These are phyloP conservation scores for Myrica gale DNA, from an alignment of 306 rosid species.

Conservation along the genomic window DNA sequence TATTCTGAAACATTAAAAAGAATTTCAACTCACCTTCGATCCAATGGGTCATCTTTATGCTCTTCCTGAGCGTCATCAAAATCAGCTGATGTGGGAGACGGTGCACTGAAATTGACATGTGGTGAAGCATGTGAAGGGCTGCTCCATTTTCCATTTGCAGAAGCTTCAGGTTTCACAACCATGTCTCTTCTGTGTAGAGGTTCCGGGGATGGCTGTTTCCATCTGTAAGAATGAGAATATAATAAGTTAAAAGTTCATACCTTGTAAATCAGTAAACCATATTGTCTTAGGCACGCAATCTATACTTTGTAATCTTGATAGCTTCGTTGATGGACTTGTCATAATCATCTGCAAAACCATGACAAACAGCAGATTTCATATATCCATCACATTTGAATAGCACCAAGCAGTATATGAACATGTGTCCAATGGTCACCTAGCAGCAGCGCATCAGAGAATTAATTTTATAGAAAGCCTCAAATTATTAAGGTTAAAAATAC, in stretches of 20 bases:
- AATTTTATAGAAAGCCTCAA: neutral
- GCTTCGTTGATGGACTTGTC: slow-evolving; percentile 97
- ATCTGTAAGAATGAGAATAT: slow-evolving; percentile 41
- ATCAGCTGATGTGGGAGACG: slow-evolving; percentile 73
- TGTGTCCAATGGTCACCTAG: neutral
- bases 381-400: slow-evolving; percentile 23
- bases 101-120: slow-evolving; percentile 52
- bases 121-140: slow-evolving; percentile 57
- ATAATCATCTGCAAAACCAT: slow-evolving; percentile 77
- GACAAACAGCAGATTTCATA: slow-evolving; percentile 28
- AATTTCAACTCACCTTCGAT: slow-evolving; percentile 59
- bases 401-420: neutral
- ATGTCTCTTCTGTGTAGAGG: slow-evolving; percentile 59
- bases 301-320: slow-evolving; percentile 95
- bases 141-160: slow-evolving; percentile 70
- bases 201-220: slow-evolving; percentile 79
- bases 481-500: no score
- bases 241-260: slow-evolving; percentile 14
- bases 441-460: neutral
- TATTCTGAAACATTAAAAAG: neutral
- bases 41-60: slow-evolving; percentile 51
- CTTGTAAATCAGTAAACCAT: neutral
- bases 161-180: slow-evolving; percentile 55
- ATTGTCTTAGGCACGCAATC: slow-evolving; percentile 13
- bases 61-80: slow-evolving; percentile 64